These are phyloP conservation scores for Cryoendolithus antarcticus DNA, from an alignment of 2,329 filamentous ascomycete species.

Conservation along the genomic window DNA sequence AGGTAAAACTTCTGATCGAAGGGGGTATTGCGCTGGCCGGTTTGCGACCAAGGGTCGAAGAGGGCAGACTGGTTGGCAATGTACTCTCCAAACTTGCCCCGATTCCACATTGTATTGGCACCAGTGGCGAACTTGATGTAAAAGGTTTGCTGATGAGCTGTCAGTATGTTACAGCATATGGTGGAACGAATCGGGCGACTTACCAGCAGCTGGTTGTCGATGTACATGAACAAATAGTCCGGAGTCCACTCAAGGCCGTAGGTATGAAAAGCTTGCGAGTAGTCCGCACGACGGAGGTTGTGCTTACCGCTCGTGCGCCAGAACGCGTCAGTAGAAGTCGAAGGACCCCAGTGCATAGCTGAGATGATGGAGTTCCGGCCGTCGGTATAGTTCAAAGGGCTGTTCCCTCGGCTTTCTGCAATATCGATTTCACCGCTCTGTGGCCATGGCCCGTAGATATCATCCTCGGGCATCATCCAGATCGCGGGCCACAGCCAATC, in stretches of 20 bases:
- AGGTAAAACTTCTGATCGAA: slow-evolving; percentile 23
- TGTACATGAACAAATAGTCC: slow-evolving; percentile 73
- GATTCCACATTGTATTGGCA: slow-evolving; percentile 15
- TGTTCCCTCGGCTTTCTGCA: slow-evolving; percentile 61
- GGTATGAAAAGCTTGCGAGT: slow-evolving; percentile 53
- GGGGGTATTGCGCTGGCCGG: slow-evolving; percentile 15
- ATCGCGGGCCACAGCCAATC: slow-evolving; percentile 83
- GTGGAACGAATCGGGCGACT: not conserved
- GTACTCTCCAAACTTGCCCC: slow-evolving; percentile 16
- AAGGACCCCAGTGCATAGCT: slow-evolving; percentile 66
- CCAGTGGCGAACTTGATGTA: slow-evolving; percentile 43
- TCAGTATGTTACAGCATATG: not conserved
- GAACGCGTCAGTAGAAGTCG: slow-evolving; percentile 58
- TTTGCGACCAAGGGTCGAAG: slow-evolving; percentile 15
- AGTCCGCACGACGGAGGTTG: slow-evolving; percentile 59
- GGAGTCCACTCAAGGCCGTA: slow-evolving; percentile 74
- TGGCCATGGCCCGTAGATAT: slow-evolving; percentile 63
- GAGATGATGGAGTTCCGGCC: slow-evolving; percentile 68
- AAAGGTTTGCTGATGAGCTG: slow-evolving; percentile 44
- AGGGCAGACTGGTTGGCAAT: slow-evolving; percentile 16
- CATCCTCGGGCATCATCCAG: slow-evolving; percentile 66
- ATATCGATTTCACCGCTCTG: slow-evolving; percentile 71
- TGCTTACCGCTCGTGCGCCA: slow-evolving; percentile 70
- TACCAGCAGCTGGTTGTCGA: slow-evolving; percentile 59
- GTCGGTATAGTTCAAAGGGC: slow-evolving; percentile 49